These are phyloP conservation scores for Cutaneotrichosporon cutaneum DNA, from an alignment of 1,284 basidiomycete species.

Conservation along the genomic window DNA sequence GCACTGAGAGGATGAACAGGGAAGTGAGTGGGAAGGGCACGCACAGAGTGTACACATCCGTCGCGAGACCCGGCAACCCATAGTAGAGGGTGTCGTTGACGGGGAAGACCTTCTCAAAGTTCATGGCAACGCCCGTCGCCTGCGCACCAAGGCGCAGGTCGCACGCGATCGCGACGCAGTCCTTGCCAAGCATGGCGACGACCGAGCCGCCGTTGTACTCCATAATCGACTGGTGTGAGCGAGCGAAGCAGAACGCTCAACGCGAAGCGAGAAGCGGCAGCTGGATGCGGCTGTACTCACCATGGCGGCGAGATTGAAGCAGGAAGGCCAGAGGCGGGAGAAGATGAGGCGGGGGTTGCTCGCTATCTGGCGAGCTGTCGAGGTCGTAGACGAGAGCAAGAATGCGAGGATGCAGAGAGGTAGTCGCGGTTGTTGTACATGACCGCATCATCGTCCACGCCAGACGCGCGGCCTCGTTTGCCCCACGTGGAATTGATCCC, in stretches of 20 bases:
- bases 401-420: neutral
- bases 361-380: neutral
- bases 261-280: neutral
- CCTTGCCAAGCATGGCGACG: constrained; percentile 98
- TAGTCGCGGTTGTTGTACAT: constrained; percentile 9
- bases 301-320: neutral
- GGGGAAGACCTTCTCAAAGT: constrained; percentile 73
- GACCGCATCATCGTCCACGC: constrained; percentile 9
- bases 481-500: neutral
- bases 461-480: constrained; percentile 12
- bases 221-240: constrained; percentile 44
- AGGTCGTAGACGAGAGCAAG: neutral
- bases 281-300: neutral
- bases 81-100: constrained; percentile 90
- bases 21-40: too few species aligned
- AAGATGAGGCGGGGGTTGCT: neutral
- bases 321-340: too few species aligned
- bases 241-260: too few species aligned
- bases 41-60: constrained; percentile 88
- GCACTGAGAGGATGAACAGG: neutral
- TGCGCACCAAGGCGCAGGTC: constrained; percentile 90
- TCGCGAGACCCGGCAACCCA: constrained; percentile 88
- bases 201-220: constrained; percentile 71
- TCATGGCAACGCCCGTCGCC: constrained; percentile 76
- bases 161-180: constrained; percentile 97